These are phyloP conservation scores for Trapa bicornis DNA, from an alignment of 345 rosid genomes.

Conservation along the genomic window DNA sequence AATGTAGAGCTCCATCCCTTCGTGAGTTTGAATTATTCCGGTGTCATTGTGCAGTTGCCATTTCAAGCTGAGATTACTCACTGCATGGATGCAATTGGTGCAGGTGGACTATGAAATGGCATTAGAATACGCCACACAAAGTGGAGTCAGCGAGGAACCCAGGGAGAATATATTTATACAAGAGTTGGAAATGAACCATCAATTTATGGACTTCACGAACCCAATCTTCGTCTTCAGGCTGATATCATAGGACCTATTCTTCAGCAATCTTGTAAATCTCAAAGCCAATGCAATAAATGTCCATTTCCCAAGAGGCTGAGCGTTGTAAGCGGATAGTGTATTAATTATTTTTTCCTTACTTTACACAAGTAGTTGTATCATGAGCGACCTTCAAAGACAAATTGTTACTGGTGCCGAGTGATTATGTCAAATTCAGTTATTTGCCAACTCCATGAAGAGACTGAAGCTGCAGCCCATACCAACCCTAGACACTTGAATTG, in stretches of 20 bases:
- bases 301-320: neutral
- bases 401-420: too few species aligned
- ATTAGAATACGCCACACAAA: constrained; percentile 84
- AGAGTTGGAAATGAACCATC: constrained; percentile 21
- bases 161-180: constrained; percentile 1
- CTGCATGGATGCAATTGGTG: constrained; percentile 5
- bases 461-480: neutral
- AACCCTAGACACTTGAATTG: too few species aligned
- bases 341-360: too few species aligned
- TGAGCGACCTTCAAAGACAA: too few species aligned
- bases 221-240: constrained; percentile 59
- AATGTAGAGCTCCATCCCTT: constrained; percentile 1
- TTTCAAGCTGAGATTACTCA: neutral
- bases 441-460: neutral
- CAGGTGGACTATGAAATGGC: constrained; percentile 99
- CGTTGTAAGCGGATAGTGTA: neutral
- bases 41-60: neutral
- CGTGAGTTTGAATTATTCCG: neutral
- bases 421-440: too few species aligned
- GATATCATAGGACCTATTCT: neutral
- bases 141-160: constrained; percentile 49
- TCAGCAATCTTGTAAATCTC: neutral
- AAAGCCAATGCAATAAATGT: neutral
- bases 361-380: too few species aligned
- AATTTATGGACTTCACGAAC: constrained; percentile 40